Evolutionary conservation across 2,329 filamentous ascomycete species (phyloP).

Genomic region (Zymoseptoria pseudotritici): DNA sequence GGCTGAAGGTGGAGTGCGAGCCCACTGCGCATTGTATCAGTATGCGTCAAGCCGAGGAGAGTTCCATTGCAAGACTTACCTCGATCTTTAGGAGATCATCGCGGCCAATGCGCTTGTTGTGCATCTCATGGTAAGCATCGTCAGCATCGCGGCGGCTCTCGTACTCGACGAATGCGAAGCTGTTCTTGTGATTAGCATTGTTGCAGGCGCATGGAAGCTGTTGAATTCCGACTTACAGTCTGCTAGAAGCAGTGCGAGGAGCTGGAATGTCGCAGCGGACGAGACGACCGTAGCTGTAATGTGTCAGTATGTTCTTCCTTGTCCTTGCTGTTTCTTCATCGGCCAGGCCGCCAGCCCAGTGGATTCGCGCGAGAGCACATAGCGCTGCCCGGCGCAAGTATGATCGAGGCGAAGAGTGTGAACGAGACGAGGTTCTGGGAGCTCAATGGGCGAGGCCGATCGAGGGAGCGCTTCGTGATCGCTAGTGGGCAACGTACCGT

Average conservation of each 20-base stretch:
- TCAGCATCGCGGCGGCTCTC: conserved; percentile 97
- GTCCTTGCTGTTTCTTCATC: not conserved
- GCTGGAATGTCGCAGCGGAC: conserved; percentile 98
- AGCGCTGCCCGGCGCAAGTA: not conserved
- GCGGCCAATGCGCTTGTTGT: conserved; percentile 95
- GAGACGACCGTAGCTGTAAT: conserved; percentile 81
- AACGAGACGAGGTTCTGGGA: not conserved
- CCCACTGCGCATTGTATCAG: conserved; percentile 62
- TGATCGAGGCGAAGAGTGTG: conserved; percentile 1
- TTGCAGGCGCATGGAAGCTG: conserved; percentile 5
- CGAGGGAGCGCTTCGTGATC: not conserved
- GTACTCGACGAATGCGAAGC: conserved; percentile 98
- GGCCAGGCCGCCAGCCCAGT: not conserved
- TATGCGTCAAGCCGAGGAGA: not conserved
- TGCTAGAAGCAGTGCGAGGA: conserved; percentile 83
- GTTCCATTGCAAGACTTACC: conserved; percentile 47
- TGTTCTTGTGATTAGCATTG: conserved; percentile 36
- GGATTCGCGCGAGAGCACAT: conserved; percentile 4
- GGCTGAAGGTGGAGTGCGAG: conserved; percentile 91
- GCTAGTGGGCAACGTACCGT: conserved; percentile 70
- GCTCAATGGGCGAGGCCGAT: conserved; percentile 1
- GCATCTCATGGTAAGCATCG: conserved; percentile 99
- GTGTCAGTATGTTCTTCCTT: conserved; percentile 33
- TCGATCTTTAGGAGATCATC: conserved; percentile 97
- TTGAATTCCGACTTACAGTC: conserved; percentile 64